Conservation (phyloP, 495 filamentous ascomycete genomes). For the Xylaria venustula region DNA sequence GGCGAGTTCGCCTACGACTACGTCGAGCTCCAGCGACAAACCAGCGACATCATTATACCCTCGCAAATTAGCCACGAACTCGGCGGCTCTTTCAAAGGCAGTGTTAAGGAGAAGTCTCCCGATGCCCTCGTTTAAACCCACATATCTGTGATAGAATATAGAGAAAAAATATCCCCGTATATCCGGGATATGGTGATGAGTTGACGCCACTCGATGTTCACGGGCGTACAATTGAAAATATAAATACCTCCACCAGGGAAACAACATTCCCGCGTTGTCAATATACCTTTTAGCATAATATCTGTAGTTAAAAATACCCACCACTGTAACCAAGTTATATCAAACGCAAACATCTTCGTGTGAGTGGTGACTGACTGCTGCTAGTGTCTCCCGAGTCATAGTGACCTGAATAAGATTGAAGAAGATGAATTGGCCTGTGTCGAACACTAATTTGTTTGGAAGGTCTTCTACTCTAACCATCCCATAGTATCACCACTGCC, state of each 20-base stretch:
- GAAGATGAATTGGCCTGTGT: too few relatives aligned
- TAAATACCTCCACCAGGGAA: not conserved
- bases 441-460: too few relatives aligned
- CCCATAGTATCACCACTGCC: too few relatives aligned
- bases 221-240: not conserved
- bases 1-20: slow-evolving; percentile 87
- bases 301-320: slow-evolving; percentile 3
- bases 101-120: slow-evolving; percentile 24
- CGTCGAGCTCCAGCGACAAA: slow-evolving; percentile 72
- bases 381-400: too few relatives aligned
- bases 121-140: not conserved
- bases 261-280: not conserved
- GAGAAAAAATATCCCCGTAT: not conserved
- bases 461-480: too few relatives aligned
- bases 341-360: not conserved
- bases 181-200: not conserved
- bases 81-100: slow-evolving; percentile 67
- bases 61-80: slow-evolving; percentile 50
- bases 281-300: slow-evolving; percentile 3
- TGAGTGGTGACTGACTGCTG: too few relatives aligned
- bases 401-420: too few relatives aligned
- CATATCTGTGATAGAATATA: not conserved
- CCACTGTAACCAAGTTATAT: not conserved
- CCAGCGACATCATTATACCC: slow-evolving; percentile 43
- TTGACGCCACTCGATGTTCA: not conserved